These are phyloP conservation scores for Phytophthora cactorum DNA, from an alignment of 352 stramenopile genomes.

Conservation along the genomic window DNA sequence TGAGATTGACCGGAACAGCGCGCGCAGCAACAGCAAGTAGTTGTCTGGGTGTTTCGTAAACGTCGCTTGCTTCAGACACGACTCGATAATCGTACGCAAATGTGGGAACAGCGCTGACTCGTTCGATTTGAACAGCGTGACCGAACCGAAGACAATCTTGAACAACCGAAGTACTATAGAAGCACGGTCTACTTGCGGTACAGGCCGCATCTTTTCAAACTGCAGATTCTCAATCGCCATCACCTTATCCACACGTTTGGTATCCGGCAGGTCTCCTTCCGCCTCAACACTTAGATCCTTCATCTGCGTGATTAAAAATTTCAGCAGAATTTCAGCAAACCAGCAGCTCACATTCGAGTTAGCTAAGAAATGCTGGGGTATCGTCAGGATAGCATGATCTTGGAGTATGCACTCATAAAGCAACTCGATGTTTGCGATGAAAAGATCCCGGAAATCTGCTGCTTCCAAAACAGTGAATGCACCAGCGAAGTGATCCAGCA, in stretches of 20 bases:
- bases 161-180: constrained; percentile 93
- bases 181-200: constrained; percentile 74
- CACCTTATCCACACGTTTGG: constrained; percentile 77
- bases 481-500: constrained; percentile 96
- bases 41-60: constrained; percentile 93
- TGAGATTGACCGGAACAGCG: constrained; percentile 96
- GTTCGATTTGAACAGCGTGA: constrained; percentile 96
- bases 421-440: constrained; percentile 90
- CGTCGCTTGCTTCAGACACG: constrained; percentile 91
- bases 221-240: constrained; percentile 71
- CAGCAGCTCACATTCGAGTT: constrained; percentile 93
- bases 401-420: constrained; percentile 94
- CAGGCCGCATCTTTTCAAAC: constrained; percentile 83
- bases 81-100: constrained; percentile 94
- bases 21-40: constrained; percentile 94
- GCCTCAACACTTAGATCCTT: constrained; percentile 89
- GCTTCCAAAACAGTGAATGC: constrained; percentile 97
- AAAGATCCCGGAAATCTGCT: constrained; percentile 93
- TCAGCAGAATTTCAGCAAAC: constrained; percentile 95
- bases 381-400: constrained; percentile 92
- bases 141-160: constrained; percentile 96
- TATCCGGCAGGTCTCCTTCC: constrained; percentile 80
- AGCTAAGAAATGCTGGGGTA: constrained; percentile 95
- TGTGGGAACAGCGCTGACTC: constrained; percentile 95
- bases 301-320: constrained; percentile 96